Evolutionary conservation across 139 green algal genomes (phyloP), one percentile per base, ranked within the genome.

Genomic region (Auxenochlorella pyrenoidosa): DNA sequence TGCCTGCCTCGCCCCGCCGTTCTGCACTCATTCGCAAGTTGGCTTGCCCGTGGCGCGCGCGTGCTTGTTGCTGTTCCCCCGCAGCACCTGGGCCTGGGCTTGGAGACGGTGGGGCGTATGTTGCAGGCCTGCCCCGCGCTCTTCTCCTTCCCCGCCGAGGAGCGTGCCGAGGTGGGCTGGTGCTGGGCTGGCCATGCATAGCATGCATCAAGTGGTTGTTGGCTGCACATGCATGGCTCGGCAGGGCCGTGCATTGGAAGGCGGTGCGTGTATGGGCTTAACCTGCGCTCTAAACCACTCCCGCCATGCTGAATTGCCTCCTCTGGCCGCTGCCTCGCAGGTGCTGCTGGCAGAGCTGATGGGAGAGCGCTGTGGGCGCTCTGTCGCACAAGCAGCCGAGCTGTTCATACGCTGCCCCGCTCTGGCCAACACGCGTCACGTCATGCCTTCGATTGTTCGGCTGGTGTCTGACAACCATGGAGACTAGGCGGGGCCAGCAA

Each of bases 91-190:
- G 76, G 76, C 47, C 54, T 82, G 5, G 47, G 21, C 4, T 5
- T 58, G n/a, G 47, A 66, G 18, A 41, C 34, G 19, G 76, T 82
- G 47, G 51, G 76, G 26, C 76, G 47, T 47, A 44, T 82, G 76
- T 47, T 82, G 47, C 76, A 82, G 76, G 47, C 41, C 76, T 82
- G 76, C 76, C 76, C 76, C 47, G 76, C 76, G 12, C 76, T 82
- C 26, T 82, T 82, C 47, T 44, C 47, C 47, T 82, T 70, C 51
- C 76, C 76, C 1, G 75, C 76, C 0, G 47, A 70, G 47, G 76
- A 82, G 76, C 76, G 76, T 4, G 76, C 51, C 5, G 76, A 66
- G 76, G 72, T 71, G 26, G 24, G 63, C 54, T 63, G 54, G 8
- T 54, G 47, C 47, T 54, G 47, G 8, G 47, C 47, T 54, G 6